Base-by-base conservation (phyloP, 2,329 filamentous ascomycete species). In the Chrysosporium keratinophilum region DNA sequence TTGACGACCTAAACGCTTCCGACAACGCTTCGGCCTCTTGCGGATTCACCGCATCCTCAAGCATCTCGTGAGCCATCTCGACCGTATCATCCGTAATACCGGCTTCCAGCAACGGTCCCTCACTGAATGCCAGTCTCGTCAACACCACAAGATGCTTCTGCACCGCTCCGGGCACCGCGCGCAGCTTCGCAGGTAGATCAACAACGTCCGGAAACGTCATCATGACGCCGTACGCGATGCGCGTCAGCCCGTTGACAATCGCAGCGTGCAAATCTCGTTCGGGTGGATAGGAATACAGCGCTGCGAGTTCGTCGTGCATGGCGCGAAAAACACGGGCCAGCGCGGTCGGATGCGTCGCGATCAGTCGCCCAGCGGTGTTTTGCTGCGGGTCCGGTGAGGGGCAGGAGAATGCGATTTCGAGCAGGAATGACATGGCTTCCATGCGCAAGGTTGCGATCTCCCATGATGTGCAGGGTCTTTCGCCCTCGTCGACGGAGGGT, bases 111-210 rank as follows among this genome's bases (percentile, higher is more conserved):
- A 93, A 78, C 7, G 87, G 69, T 31, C 88, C 85, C 57, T 95
- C 88, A 5, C 82, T 84, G 66, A 95, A 96, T 0, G 87, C 88
- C n/a, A 97, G 72, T 41, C 91, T 74, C 0, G 88, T 89, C 43
- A 98, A 73, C 1, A 82, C 82, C 9, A 96, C 79, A 1, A 94
- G 74, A 63, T 94, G 91, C 50, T 89, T 88, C 63, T 95, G 88
- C 50, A 81, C 80, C 0, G 84, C 87, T 2, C 88, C 87, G 4
- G 81, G 77, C 0, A 87, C 79, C 7, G 79, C 78, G 0, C 78
- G 76, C 4, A 95, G 74, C 66, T 91, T 94, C 47, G 79, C 77
- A 47, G 82, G 78, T 58, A 94, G 80, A 59, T 91, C 80, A 61
- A 84, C 75, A 20, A 75, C 70, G 17, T 78, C 71, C 4, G 85